Evolutionary conservation across 306 rosid species (phyloP).

Genomic region (Mimosa pudica): DNA sequence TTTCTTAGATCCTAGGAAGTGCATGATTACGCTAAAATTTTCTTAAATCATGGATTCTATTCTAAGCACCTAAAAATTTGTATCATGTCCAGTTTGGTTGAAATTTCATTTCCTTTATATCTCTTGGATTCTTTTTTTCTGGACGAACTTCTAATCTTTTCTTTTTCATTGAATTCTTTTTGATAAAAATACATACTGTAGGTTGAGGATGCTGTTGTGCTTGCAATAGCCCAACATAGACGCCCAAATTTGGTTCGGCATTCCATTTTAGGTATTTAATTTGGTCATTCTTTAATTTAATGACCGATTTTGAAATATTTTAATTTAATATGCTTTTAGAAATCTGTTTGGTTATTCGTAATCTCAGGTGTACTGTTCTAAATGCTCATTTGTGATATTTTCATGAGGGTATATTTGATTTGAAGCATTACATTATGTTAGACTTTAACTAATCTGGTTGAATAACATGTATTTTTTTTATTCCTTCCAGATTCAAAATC

Average conservation of each 20-base stretch:
- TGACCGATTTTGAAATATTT: neutral
- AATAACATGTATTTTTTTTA: slow-evolving; percentile 21
- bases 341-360: neutral
- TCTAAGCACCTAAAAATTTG: neutral
- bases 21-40: slow-evolving; percentile 5
- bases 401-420: neutral
- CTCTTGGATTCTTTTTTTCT: neutral
- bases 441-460: neutral
- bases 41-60: slow-evolving; percentile 20
- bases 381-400: neutral
- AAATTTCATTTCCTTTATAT: slow-evolving; percentile 22
- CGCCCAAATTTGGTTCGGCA: slow-evolving; percentile 70
- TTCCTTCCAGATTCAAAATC: slow-evolving; percentile 79
- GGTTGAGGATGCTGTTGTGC: slow-evolving; percentile 95
- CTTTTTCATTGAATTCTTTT: slow-evolving; percentile 16
- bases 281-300: slow-evolving; percentile 6
- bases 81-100: slow-evolving; percentile 4
- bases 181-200: slow-evolving; percentile 29
- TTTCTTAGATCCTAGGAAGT: slow-evolving; percentile 21
- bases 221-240: slow-evolving; percentile 77
- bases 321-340: neutral
- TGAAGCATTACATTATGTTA: neutral
- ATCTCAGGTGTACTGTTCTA: neutral
- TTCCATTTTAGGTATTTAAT: slow-evolving; percentile 53
- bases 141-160: neutral